A percentile compares a stretch with the other conserved stretches of the same genome.
Conservation (phyloP, 1,139 yeast species). For the Groenewaldozyma sp. region DNA sequence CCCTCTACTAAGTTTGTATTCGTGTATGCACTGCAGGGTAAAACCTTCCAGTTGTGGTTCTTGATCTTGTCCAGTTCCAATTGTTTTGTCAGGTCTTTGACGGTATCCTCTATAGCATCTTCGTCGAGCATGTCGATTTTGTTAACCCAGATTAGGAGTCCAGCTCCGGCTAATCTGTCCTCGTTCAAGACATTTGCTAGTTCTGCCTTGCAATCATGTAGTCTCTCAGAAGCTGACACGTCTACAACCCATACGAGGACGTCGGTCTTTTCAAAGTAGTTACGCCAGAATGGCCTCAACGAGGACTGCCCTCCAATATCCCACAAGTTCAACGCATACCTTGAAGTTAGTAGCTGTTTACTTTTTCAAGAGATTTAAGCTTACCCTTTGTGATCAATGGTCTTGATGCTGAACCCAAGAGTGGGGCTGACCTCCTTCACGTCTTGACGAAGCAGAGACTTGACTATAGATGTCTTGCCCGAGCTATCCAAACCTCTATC, state of each 20-base stretch:
- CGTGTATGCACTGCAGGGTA: conserved; percentile 48
- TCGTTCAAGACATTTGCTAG: conserved; percentile 53
- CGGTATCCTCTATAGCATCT: conserved; percentile 32
- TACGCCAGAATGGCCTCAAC: conserved; percentile 78
- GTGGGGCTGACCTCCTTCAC: conserved; percentile 47
- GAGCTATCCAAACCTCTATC: conserved; percentile 70
- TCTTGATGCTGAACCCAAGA: conserved; percentile 53
- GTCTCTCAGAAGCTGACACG: conserved; percentile 49
- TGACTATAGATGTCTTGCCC: conserved; percentile 78
- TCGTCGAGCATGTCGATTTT: conserved; percentile 38
- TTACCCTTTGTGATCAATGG: conserved; percentile 31
- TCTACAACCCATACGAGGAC: conserved; percentile 91
- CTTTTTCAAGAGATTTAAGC: conserved; percentile 3
- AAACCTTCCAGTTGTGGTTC: conserved; percentile 41
- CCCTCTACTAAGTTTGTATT: conserved; percentile 42
- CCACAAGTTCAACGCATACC: conserved; percentile 43
- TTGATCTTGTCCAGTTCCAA: conserved; percentile 32
- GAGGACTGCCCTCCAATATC: conserved; percentile 86
- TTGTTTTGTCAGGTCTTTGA: conserved; percentile 21
- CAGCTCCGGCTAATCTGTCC: conserved; percentile 62
- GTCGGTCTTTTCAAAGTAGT: conserved; percentile 81
- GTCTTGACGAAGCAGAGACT: conserved; percentile 36
- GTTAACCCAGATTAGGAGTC: conserved; percentile 34
- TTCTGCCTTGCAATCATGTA: conserved; percentile 57
- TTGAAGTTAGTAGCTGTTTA: not conserved